Evolutionary conservation across 2,329 filamentous ascomycete species (phyloP), one percentile per base, ranked within the genome.

Genomic region (Ascochyta lentis): DNA sequence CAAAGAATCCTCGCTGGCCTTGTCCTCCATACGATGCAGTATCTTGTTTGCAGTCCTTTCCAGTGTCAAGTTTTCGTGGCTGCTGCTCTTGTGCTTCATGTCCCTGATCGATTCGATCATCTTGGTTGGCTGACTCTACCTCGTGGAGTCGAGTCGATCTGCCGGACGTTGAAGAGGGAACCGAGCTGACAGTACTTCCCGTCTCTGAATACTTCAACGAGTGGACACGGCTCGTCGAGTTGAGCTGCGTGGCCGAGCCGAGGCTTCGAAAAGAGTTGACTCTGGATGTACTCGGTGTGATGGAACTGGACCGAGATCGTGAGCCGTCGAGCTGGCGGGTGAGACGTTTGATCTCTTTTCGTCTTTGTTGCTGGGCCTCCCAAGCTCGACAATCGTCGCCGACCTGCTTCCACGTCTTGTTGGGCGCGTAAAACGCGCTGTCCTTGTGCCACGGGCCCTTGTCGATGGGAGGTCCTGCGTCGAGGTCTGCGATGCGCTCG

Each of bases 51-150:
- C 65, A 38, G 70, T 70, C 42, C 65, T 63, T 54, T 73, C 69
- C 52, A 69, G 59, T 19, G 58, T 60, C 44, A 69, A 61, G 31
- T 56, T 62, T 57, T 73, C 67, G 66, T 73, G 68, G 40, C 63
- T 67, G 58, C 56, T 59, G 59, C 64, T 67, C 57, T 68, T 69
- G 62, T 70, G 69, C 58, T 73, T 74, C 64, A 73, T 65, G 54
- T 74, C 70, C 52, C 69, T 70, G 46, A 73, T 47, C 3, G 68
- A 62, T 54, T 74, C 70, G 64, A 73, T 71, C 69, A 74, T 73
- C 19, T 37, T 65, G 40, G 13, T 53, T 31, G 37, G 46, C 47
- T 22, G 54, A 56, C 6, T 56, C 43, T 12, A 66, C 59, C 26
- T 58, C 49, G 16, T 45, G 53, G n/a, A 62, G 44, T 24, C 49